phyloP scores from a whole-genome alignment of 768 basidiomycete species.

The Rhodotorula paludigena region DNA sequence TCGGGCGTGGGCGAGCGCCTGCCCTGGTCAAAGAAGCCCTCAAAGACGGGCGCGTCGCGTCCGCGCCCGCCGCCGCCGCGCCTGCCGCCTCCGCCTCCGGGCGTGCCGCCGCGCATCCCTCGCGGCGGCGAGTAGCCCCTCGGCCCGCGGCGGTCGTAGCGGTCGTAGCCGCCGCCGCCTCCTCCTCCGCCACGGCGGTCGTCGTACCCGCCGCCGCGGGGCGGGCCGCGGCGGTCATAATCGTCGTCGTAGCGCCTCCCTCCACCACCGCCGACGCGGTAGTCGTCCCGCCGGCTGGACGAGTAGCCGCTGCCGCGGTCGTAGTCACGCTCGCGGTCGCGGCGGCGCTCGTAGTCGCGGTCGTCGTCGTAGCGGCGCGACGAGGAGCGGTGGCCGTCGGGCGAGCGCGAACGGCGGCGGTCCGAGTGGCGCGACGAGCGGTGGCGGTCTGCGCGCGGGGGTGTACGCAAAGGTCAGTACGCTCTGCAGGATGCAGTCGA shows the following conservation, averaged over 20 bases:
- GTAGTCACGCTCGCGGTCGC: slow-evolving; percentile 15
- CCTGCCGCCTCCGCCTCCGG: slow-evolving; percentile 5
- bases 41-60: slow-evolving; percentile 55
- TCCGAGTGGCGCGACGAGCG: background rate
- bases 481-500: too few species aligned
- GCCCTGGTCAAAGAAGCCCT: slow-evolving; percentile 63
- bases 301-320: slow-evolving; percentile 30
- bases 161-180: slow-evolving; percentile 17
- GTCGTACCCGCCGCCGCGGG: background rate
- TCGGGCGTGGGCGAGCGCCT: slow-evolving; percentile 86
- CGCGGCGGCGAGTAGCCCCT: slow-evolving; percentile 8
- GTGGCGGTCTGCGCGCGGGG: slow-evolving; percentile 2
- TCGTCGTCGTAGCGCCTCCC: slow-evolving; percentile 35
- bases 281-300: background rate
- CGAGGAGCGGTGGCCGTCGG: background rate
- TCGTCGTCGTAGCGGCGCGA: background rate
- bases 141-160: slow-evolving; percentile 4
- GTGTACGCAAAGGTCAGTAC: background rate
- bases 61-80: slow-evolving; percentile 49
- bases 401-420: slow-evolving; percentile 13
- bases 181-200: slow-evolving; percentile 9
- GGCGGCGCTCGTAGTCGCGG: slow-evolving; percentile 9
- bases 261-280: slow-evolving; percentile 32
- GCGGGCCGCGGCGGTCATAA: background rate
- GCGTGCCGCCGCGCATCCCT: slow-evolving; percentile 34